phyloP scores from a whole-genome alignment of 1,139 yeast genomes.

The Geotrichum histeridarum region DNA sequence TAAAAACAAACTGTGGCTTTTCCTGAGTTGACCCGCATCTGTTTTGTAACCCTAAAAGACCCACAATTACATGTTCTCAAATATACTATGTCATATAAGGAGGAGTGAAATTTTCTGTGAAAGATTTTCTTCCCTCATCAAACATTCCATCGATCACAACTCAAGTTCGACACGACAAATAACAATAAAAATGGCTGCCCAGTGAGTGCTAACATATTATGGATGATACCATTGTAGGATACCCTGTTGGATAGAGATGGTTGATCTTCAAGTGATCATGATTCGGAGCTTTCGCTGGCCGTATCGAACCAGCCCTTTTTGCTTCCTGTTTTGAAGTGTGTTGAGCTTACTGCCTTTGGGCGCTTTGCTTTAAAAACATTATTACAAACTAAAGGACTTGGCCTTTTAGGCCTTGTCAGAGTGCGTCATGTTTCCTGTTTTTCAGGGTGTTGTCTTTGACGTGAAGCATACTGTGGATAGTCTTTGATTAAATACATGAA shows the following conservation, averaged over 20 bases:
- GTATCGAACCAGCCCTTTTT: slow-evolving; percentile 11
- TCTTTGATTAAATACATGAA: slow-evolving; percentile 22
- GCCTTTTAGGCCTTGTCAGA: slow-evolving; percentile 19
- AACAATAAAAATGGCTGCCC: slow-evolving; percentile 8
- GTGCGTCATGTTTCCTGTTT: slow-evolving; percentile 17
- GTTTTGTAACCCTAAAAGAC: slow-evolving; percentile 2
- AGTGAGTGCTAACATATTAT: slow-evolving; percentile 6
- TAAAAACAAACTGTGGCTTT: not conserved
- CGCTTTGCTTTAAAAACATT: slow-evolving; percentile 12
- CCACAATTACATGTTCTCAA: not conserved
- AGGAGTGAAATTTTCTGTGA: not conserved
- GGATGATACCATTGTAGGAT: not conserved
- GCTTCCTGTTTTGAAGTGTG: slow-evolving; percentile 22
- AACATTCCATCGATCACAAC: not conserved
- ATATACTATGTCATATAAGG: not conserved
- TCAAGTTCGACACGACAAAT: not conserved
- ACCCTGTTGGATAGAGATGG: slow-evolving; percentile 9
- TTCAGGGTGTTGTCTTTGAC: slow-evolving; percentile 22
- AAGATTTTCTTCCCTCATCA: not conserved
- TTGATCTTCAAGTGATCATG: not conserved
- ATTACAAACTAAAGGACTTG: slow-evolving; percentile 1
- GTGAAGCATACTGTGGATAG: not conserved
- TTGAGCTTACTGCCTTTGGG: slow-evolving; percentile 20
- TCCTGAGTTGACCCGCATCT: not conserved
- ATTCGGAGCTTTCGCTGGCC: not conserved